A percentile compares a stretch with the other conserved stretches of the same genome.
Conservation (phyloP, 805 yeast species). For the Candida awuae region DNA sequence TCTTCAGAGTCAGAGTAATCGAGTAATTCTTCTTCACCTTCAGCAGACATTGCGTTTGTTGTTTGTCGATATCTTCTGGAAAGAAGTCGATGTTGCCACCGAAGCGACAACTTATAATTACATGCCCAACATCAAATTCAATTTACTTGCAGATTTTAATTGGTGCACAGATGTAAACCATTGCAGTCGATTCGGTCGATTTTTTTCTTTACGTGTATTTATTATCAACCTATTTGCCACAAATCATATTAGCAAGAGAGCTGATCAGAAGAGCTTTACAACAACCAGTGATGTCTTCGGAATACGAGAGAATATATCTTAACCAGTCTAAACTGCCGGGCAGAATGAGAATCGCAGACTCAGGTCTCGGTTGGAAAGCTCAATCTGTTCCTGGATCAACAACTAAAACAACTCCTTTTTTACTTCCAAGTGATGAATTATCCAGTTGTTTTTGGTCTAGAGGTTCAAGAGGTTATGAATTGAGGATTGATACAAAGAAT, state of each 20-base stretch:
- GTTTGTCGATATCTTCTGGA: not conserved
- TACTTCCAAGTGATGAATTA: slow-evolving; percentile 81
- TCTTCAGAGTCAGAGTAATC: slow-evolving; percentile 99
- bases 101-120: no score
- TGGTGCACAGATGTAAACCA: no score
- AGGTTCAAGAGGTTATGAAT: slow-evolving; percentile 86
- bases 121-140: no score
- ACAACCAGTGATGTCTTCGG: slow-evolving; percentile 32
- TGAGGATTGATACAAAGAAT: slow-evolving; percentile 82
- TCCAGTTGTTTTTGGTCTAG: slow-evolving; percentile 83
- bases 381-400: slow-evolving; percentile 34
- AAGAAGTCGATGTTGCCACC: not conserved
- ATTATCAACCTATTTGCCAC: no score
- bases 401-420: slow-evolving; percentile 61
- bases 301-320: slow-evolving; percentile 84
- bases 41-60: slow-evolving; percentile 75
- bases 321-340: slow-evolving; percentile 82
- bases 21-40: slow-evolving; percentile 98
- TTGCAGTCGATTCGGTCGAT: no score
- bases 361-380: slow-evolving; percentile 96
- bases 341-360: slow-evolving; percentile 86
- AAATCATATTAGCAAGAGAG: no score
- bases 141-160: no score
- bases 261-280: not conserved
- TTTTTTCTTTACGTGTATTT: no score